phyloP scores from a whole-genome alignment of 2,329 filamentous ascomycete genomes.

The Helminthosporium solani region DNA sequence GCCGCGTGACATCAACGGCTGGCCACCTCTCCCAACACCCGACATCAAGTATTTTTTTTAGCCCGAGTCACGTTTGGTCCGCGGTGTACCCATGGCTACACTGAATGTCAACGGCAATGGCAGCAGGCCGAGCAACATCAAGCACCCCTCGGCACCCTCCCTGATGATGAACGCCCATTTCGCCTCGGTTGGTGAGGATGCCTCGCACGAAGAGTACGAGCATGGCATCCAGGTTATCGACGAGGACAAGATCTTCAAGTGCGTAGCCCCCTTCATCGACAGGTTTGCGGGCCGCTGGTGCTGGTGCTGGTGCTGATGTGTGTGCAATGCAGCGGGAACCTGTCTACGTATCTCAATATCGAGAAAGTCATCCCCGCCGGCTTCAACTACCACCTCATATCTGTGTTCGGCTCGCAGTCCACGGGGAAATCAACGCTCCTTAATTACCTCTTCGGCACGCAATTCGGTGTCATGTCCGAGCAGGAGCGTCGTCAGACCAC shows the following conservation, averaged over 20 bases:
- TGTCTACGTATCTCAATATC: constrained; percentile 78
- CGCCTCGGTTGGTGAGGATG: constrained; percentile 66
- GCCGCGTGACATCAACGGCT: constrained; percentile 43
- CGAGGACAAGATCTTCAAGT: constrained; percentile 97
- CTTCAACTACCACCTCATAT: constrained; percentile 99
- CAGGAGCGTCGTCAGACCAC: constrained; percentile 91
- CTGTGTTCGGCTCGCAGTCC: constrained; percentile 97
- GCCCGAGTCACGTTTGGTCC: constrained; percentile 19
- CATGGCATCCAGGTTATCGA: constrained; percentile 97
- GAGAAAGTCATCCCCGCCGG: constrained; percentile 82
- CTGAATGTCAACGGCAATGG: constrained; percentile 39
- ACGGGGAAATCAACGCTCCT: constrained; percentile 97
- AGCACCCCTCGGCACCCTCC: constrained; percentile 46
- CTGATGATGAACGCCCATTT: constrained; percentile 76
- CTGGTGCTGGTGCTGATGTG: constrained; percentile 22
- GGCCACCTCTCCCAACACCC: constrained; percentile 26
- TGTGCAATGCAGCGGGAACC: constrained; percentile 59
- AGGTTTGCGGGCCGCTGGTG: background rate
- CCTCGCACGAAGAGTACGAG: constrained; percentile 69
- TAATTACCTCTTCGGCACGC: constrained; percentile 91
- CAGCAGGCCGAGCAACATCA: constrained; percentile 35
- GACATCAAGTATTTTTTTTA: constrained; percentile 38
- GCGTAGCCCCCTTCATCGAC: constrained; percentile 39
- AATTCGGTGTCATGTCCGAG: constrained; percentile 98
- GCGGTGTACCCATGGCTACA: constrained; percentile 31